Evolutionary conservation across 2,329 filamentous ascomycete genomes (phyloP).

Genomic region (Penicillium brasilianum): DNA sequence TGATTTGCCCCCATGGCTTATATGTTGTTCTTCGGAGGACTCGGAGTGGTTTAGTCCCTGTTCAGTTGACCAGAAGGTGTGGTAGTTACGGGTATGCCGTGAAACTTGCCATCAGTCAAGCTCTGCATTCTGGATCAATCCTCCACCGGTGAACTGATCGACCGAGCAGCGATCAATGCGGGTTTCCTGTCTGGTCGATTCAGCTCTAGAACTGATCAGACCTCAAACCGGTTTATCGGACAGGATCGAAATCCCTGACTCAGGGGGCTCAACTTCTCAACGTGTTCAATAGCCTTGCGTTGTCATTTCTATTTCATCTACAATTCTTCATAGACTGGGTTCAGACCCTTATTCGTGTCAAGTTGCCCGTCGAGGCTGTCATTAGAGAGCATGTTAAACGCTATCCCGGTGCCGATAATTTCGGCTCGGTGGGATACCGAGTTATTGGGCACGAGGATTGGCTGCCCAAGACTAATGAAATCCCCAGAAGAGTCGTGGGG

Average conservation of each 20-base stretch:
- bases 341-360: neutral
- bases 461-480: slow-evolving; percentile 11
- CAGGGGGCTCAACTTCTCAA: neutral
- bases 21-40: neutral
- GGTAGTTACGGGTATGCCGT: neutral
- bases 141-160: slow-evolving; percentile 1
- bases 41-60: neutral
- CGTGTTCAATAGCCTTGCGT: no score
- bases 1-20: neutral
- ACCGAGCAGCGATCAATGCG: neutral
- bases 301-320: neutral
- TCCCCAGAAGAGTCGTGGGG: neutral
- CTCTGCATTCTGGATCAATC: neutral
- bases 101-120: slow-evolving; percentile 1
- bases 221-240: neutral
- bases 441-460: slow-evolving; percentile 9
- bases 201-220: slow-evolving; percentile 9
- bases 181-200: slow-evolving; percentile 1
- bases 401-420: slow-evolving; percentile 8
- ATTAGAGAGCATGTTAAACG: neutral
- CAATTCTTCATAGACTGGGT: neutral
- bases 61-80: neutral
- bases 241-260: neutral
- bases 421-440: slow-evolving; percentile 14
- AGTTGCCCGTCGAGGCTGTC: neutral